Percentiles rank a stretch among this genome's conserved stretches.
Conservation (phyloP, 2,329 filamentous ascomycete species). For the Aspergillus ruber region DNA sequence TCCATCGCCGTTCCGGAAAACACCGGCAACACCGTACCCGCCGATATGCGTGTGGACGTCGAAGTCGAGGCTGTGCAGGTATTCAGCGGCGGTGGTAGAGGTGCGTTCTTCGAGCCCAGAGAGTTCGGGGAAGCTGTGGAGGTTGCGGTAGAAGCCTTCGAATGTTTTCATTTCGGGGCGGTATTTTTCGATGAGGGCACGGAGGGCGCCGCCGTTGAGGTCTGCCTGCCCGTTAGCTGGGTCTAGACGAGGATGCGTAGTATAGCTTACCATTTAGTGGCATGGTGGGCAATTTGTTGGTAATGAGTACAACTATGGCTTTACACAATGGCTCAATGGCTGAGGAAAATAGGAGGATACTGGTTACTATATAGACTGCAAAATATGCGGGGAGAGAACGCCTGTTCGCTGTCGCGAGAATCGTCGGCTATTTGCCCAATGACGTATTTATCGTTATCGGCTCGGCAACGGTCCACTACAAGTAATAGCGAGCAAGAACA, state of each 20-base stretch:
- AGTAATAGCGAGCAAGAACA: too few relatives aligned
- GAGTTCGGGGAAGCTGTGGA: conserved; percentile 52
- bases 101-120: conserved; percentile 51
- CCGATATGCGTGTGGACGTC: conserved; percentile 49
- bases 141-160: conserved; percentile 50
- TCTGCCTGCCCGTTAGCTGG: neutral
- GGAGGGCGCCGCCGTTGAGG: neutral
- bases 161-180: conserved; percentile 41
- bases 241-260: neutral
- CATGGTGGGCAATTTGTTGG: neutral
- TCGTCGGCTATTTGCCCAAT: too few relatives aligned
- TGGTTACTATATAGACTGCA: too few relatives aligned
- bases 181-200: conserved; percentile 25
- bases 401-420: too few relatives aligned
- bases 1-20: conserved; percentile 51
- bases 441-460: too few relatives aligned
- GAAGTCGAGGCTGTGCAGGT: conserved; percentile 36
- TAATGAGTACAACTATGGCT: too few relatives aligned
- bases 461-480: too few relatives aligned
- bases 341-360: too few relatives aligned
- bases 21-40: conserved; percentile 52
- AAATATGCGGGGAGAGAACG: too few relatives aligned
- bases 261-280: neutral
- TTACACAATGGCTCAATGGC: too few relatives aligned
- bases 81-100: conserved; percentile 38